These are phyloP conservation scores for Dactylis glomerata DNA, from an alignment of 176 grass and related monocot species.

Conservation along the genomic window DNA sequence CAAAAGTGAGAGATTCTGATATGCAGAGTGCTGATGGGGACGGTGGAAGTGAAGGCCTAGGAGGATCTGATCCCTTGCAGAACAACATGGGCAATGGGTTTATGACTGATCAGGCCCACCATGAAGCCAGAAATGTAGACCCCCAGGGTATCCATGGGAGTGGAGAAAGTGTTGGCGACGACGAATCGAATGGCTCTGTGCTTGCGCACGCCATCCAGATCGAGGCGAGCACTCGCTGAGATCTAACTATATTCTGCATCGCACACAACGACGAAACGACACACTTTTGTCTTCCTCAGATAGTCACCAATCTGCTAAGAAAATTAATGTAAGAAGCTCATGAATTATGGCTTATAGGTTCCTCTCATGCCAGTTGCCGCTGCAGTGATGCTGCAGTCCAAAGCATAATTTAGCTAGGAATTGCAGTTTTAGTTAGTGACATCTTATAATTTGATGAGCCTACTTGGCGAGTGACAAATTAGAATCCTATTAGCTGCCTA, in stretches of 20 bases:
- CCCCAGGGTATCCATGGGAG: background rate
- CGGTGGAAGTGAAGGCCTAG: background rate
- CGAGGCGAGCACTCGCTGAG: slow-evolving; percentile 7
- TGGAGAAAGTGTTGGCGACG: background rate
- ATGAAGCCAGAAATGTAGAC: background rate
- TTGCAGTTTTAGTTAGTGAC: background rate
- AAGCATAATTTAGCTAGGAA: background rate
- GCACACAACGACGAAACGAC: background rate
- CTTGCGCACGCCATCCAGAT: background rate
- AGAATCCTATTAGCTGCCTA: background rate
- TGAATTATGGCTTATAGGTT: background rate
- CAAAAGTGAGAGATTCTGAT: background rate
- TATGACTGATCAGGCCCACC: background rate
- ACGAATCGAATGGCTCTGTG: background rate
- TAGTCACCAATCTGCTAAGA: background rate
- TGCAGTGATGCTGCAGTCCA: background rate
- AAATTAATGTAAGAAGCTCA: background rate
- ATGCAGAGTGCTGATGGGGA: background rate
- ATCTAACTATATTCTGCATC: background rate
- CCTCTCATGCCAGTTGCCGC: background rate
- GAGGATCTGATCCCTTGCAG: background rate
- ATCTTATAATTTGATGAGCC: background rate
- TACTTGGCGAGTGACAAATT: background rate
- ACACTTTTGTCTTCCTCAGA: background rate
- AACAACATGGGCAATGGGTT: background rate